A percentile compares a stretch with the other conserved stretches of the same genome.
Conservation (phyloP, 1,139 yeast species). For the Scheffersomyces titani region DNA sequence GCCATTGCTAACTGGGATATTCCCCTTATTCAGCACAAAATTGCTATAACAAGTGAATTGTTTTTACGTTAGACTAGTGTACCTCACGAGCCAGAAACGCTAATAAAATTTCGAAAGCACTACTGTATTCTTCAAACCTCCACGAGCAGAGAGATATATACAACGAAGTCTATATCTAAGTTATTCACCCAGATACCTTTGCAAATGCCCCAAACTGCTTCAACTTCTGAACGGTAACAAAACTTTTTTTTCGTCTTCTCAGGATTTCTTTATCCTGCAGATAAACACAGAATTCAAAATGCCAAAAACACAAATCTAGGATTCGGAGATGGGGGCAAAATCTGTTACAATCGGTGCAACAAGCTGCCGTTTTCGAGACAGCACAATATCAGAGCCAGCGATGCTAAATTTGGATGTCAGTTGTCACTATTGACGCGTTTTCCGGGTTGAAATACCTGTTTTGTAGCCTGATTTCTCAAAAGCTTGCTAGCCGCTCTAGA, state of each 20-base stretch:
- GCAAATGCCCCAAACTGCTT: neutral
- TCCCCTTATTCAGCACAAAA: neutral
- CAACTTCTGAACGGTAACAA: neutral
- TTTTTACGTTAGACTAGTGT: neutral
- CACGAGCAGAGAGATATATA: neutral
- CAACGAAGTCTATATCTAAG: neutral
- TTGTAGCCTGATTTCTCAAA: neutral
- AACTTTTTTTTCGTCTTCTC: conserved; percentile 1
- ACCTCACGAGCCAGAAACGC: neutral
- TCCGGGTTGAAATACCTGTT: neutral
- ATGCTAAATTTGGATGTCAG: neutral
- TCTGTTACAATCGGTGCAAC: neutral
- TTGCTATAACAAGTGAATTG: neutral
- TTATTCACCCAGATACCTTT: neutral
- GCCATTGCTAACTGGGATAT: neutral
- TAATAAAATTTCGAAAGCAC: neutral
- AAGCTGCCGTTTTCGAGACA: neutral
- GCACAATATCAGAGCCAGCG: neutral
- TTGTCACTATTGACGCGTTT: neutral
- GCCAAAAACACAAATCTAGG: neutral
- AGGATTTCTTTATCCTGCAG: neutral
- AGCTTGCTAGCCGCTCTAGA: neutral
- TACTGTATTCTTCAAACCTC: neutral
- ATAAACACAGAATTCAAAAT: too few relatives aligned
- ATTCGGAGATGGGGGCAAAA: neutral